Evolutionary conservation across 257 asterid genomes (phyloP).

Genomic region (Solanum rostratum): DNA sequence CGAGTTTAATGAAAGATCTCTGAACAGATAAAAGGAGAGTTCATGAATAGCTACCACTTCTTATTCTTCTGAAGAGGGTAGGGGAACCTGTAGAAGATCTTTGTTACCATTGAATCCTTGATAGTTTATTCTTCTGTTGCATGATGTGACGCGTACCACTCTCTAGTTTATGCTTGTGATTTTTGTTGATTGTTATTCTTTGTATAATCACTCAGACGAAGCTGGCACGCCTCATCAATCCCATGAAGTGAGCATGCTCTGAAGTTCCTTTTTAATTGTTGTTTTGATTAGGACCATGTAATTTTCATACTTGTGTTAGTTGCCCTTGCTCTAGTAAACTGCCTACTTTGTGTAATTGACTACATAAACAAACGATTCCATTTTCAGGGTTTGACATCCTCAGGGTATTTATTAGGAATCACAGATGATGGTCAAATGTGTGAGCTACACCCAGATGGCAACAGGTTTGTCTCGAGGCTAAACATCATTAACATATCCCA

Average conservation of each 20-base stretch:
- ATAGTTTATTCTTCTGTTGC: not conserved
- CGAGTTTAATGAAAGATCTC: not conserved
- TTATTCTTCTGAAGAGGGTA: not conserved
- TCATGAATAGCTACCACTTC: not conserved
- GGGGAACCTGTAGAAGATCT: not conserved
- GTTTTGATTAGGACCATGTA: not conserved
- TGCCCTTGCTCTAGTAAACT: not conserved
- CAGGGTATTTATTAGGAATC: conserved; percentile 66
- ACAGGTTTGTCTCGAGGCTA: conserved; percentile 39
- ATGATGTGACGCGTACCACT: not conserved
- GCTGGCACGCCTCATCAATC: not conserved
- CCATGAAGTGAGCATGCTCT: not conserved
- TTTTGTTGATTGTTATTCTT: not conserved
- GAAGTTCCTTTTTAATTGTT: not conserved
- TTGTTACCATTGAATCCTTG: not conserved
- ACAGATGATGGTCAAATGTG: conserved; percentile 67
- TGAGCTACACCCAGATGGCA: conserved; percentile 98
- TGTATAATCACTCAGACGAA: not conserved
- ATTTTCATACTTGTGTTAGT: not conserved
- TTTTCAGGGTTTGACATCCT: conserved; percentile 62
- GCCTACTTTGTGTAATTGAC: not conserved
- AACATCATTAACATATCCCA: not conserved
- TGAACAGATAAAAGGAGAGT: not conserved
- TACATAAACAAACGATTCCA: not conserved
- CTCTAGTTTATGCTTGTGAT: not conserved